Evolutionary conservation across 1,139 yeast species (phyloP), one percentile per base, ranked within the genome.

Genomic region (Chernovozyma aurita): DNA sequence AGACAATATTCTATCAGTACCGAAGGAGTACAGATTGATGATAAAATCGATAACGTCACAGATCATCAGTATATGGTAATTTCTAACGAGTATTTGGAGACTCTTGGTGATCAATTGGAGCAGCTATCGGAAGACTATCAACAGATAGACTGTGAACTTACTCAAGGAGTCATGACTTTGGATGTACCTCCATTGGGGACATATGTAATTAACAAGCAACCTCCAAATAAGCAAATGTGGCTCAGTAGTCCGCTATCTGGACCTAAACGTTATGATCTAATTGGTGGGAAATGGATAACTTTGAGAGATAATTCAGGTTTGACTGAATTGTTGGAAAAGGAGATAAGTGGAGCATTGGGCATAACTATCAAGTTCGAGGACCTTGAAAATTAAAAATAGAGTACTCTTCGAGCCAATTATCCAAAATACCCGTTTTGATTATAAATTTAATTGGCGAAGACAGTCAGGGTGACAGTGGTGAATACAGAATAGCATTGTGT

Each of bases 211-310:
- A 90, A 88, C 63, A 86, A 86, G 54, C 96, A 90, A 61, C 96
- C 97, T 1, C 95, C 96, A 2, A 88, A 86, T 59, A 82, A 83
- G 58, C 97, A 88, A 57, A 81, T 88, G 29, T 88, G 97, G 97
- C 71, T 87, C 37, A 79, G 94, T 42, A 84, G 95, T 28, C 97
- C 97, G 0, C 52, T 85, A 4, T 84, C 94, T n/a, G 97, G 97
- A 0, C 97, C 97, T 11, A 85, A 86, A 52, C 50, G 76, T 39
- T 66, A 76, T 52, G 88, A 81, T 52, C 66, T 70, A 47, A 64
- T 77, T 31, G 60, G 67, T 24, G 78, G 79, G 4, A 61, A 63
- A 39, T 81, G 90, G 90, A 55, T 73, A 18, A 76, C 83, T 2
- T 59, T 81, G 38, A 63, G 87, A 48, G 85, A 81, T 47, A 67